Base-by-base conservation (phyloP, 2,329 filamentous ascomycete species). In the Fusarium dimerum region DNA sequence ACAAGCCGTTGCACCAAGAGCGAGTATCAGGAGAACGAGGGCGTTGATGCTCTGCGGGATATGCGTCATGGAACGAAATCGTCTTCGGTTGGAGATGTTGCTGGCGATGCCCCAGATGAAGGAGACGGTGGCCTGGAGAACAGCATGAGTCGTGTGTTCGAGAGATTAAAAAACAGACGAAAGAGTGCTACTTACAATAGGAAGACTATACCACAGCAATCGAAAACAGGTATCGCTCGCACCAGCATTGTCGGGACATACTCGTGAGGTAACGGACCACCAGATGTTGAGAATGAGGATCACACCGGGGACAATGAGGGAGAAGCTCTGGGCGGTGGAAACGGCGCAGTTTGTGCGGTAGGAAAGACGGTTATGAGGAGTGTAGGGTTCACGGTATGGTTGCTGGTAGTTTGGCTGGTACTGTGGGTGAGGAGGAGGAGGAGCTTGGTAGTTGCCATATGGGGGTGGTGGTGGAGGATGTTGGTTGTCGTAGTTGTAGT, bases 271-370 rank as follows among this genome's bases (percentile, higher is more conserved):
- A 11, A 62, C 42, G 44, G 62, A 64, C 64, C 64, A 66, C 64
- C 64, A 79, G 10, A 85, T 56, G 11, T 78, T 65, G 15, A 79
- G 60, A 29, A 71, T 50, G 44, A 80, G 70, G 29, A 73, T 72
- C 12, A 72, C 50, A 7, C 71, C 73, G 2, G 68, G 50, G 12
- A 64, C 53, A 15, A 67, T 48, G 48, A 66, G 50, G 11, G 56
- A 48, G 38, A 64, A 55, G n/a, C 55, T 51, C 7, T 60, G 60
- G 2, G 58, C 58, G 18, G 53, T 45, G 20, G 40, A 39, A 10
- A 60, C 50, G 18, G 56, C 40, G 39, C 44, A 57, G 38, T 47
- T 48, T 29, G 55, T 45, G 41, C 48, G 52, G 7, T 45, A 52
- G 40, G 40, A 47, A n/a, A 32, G 51, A 15, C 47, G 55, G 26